Conservation (phyloP, 768 basidiomycete species). For the Boletus tomentosulus region DNA sequence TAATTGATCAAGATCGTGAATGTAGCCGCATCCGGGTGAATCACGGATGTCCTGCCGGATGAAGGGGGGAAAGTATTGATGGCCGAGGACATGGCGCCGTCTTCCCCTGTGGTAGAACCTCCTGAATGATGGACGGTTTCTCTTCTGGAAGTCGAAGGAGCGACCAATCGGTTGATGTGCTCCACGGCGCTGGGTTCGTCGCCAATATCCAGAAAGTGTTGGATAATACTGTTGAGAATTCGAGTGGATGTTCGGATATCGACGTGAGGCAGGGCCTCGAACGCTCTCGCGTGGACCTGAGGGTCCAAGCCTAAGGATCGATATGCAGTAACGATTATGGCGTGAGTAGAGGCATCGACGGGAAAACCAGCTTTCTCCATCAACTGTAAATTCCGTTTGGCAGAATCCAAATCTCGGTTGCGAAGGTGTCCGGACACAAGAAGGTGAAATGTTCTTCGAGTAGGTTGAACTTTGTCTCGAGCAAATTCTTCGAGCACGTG, state of each 20-base stretch:
- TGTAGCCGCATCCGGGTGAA: conserved; percentile 53
- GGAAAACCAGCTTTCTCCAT: conserved; percentile 59
- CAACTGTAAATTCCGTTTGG: conserved; percentile 45
- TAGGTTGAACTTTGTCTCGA: conserved; percentile 42
- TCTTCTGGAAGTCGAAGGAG: conserved; percentile 25
- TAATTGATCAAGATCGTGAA: conserved; percentile 62
- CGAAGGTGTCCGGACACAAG: conserved; percentile 64
- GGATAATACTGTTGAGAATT: conserved; percentile 68
- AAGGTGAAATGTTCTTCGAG: conserved; percentile 63
- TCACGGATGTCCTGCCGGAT: conserved; percentile 4
- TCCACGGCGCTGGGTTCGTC: conserved; percentile 46
- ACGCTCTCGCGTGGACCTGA: conserved; percentile 48
- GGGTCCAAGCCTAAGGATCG: conserved; percentile 55
- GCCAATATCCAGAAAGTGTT: conserved; percentile 51
- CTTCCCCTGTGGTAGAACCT: conserved; percentile 29
- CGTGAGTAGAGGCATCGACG: conserved; percentile 55
- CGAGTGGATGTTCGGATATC: conserved; percentile 40
- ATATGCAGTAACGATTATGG: conserved; percentile 54
- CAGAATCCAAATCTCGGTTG: conserved; percentile 58
- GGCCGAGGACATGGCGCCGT: conserved; percentile 21
- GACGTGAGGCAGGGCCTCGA: conserved; percentile 44
- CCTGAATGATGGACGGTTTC: conserved; percentile 16
- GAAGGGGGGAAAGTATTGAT: neutral
- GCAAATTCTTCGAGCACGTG: conserved; percentile 49
- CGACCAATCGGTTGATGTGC: conserved; percentile 53